These are phyloP conservation scores for Pyrenophora tritici-repentis DNA, from an alignment of 2,329 filamentous ascomycete genomes.

Conservation along the genomic window DNA sequence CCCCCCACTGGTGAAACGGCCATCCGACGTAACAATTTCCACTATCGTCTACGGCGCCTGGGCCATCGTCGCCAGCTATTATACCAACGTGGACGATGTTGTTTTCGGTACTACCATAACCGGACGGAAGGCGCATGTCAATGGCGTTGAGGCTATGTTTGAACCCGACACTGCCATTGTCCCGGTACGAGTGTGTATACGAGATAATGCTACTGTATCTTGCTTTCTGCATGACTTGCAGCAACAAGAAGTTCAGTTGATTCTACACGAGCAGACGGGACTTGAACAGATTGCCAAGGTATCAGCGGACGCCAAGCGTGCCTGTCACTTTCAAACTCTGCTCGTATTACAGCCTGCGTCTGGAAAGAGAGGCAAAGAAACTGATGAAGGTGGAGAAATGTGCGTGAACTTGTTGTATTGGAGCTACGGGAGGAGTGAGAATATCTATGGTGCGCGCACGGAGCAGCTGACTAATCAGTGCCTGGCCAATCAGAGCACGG, in stretches of 20 bases:
- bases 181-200: background rate
- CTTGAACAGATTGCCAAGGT: background rate
- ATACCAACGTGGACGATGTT: constrained; percentile 24
- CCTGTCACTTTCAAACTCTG: no score
- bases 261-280: background rate
- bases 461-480: no score
- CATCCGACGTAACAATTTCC: constrained; percentile 2
- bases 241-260: constrained; percentile 10
- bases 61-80: constrained; percentile 21
- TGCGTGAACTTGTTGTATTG: no score
- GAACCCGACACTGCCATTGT: constrained; percentile 37
- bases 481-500: no score
- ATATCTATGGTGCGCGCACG: no score
- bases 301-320: background rate
- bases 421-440: no score
- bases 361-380: no score
- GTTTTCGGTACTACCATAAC: constrained; percentile 29
- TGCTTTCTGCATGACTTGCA: background rate
- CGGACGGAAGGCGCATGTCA: constrained; percentile 27
- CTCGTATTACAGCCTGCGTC: no score
- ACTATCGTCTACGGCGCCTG: constrained; percentile 31
- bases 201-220: background rate
- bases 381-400: no score
- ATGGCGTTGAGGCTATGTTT: constrained; percentile 15
- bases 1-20: background rate